Percentiles rank a stretch among this genome's conserved stretches.
Conservation (phyloP, 441 rosid species). For the Populus tomentosa region DNA sequence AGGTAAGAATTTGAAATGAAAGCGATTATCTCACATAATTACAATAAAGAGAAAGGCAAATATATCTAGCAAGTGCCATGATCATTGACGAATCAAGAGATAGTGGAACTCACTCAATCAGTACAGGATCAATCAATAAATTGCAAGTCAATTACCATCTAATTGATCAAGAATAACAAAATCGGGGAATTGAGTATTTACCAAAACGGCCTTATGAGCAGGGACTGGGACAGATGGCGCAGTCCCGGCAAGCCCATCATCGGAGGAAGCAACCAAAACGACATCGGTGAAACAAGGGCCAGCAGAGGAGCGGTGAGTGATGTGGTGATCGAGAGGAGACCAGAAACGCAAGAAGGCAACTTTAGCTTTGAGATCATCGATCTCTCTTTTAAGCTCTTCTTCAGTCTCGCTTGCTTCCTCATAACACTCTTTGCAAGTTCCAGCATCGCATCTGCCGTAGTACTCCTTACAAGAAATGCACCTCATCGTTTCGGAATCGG, state of each 20-base stretch:
- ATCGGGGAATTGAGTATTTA: constrained; percentile 20
- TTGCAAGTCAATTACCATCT: neutral
- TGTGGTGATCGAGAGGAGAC: constrained; percentile 40
- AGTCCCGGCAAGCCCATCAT: constrained; percentile 20
- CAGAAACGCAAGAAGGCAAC: constrained; percentile 57
- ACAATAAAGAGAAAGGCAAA: too few species aligned
- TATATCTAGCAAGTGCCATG: too few species aligned
- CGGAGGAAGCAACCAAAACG: constrained; percentile 59
- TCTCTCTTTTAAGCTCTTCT: constrained; percentile 80
- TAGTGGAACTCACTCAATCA: too few species aligned
- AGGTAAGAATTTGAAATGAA: neutral
- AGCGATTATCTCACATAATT: too few species aligned
- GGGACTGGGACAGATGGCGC: constrained; percentile 48
- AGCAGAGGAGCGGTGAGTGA: constrained; percentile 1
- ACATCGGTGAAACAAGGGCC: constrained; percentile 57
- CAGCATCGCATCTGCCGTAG: too few species aligned
- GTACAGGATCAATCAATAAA: neutral
- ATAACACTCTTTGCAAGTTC: too few species aligned
- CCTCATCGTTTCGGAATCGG: too few species aligned
- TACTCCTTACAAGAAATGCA: too few species aligned
- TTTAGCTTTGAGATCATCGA: constrained; percentile 73
- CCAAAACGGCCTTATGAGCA: constrained; percentile 72
- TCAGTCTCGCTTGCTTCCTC: too few species aligned
- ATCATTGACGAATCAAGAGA: too few species aligned
- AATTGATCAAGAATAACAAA: neutral